Percentiles rank a stretch among this genome's conserved stretches.
Conservation (phyloP, 2,329 filamentous ascomycete genomes). For the Cephalotrichum gorgonifer region DNA sequence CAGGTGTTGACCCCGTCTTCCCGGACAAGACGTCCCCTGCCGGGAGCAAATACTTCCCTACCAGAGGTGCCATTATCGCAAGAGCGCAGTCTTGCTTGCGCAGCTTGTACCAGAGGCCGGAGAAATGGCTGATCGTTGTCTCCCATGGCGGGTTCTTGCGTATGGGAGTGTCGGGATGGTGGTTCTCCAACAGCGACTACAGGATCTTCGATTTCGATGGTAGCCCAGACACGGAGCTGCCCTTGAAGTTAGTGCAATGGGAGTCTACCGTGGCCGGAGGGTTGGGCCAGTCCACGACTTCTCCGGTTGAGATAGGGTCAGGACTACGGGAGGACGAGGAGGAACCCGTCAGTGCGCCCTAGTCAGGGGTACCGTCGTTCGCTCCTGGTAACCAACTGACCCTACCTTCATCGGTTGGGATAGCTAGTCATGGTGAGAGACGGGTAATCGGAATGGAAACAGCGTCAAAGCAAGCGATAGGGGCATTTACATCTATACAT, state of each 20-base stretch:
- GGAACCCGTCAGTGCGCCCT: background rate
- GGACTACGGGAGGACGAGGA: conserved; percentile 23
- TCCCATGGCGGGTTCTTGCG: conserved; percentile 55
- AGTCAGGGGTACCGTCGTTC: background rate
- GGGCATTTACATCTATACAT: background rate
- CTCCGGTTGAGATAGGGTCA: conserved; percentile 25
- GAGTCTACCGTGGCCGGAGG: conserved; percentile 24
- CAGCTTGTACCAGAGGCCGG: conserved; percentile 39
- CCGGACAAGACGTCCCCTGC: conserved; percentile 48
- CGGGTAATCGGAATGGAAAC: background rate
- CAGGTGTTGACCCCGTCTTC: conserved; percentile 44
- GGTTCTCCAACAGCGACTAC: conserved; percentile 54
- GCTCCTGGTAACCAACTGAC: background rate
- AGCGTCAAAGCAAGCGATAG: background rate
- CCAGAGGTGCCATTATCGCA: conserved; percentile 37
- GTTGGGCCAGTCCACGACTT: conserved; percentile 22
- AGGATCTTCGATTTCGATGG: conserved; percentile 47
- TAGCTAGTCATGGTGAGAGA: background rate
- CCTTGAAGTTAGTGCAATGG: conserved; percentile 33
- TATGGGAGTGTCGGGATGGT: conserved; percentile 42
- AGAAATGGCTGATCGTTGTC: conserved; percentile 54
- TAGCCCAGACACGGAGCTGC: conserved; percentile 9
- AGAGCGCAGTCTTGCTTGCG: conserved; percentile 42
- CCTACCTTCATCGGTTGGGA: background rate
- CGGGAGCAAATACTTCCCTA: conserved; percentile 40